Conservation (phyloP, 2,329 filamentous ascomycete genomes). For the Thyridium curvatum region DNA sequence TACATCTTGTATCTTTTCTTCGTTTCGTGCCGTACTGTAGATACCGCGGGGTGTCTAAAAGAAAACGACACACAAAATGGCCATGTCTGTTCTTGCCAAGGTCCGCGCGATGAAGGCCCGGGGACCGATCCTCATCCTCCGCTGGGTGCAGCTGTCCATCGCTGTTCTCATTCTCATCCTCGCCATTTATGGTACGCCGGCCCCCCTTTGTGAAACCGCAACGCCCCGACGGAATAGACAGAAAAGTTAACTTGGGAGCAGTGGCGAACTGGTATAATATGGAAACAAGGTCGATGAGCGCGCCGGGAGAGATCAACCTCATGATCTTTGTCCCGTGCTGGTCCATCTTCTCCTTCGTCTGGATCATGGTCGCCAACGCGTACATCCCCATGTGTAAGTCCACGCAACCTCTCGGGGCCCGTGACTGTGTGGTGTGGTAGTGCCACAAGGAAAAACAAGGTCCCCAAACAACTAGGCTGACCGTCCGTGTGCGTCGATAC, state of each 20-base stretch:
- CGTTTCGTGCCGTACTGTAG: slow-evolving; percentile 11
- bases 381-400: slow-evolving; percentile 33
- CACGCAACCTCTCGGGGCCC: not conserved
- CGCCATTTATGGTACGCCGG: not conserved
- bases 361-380: slow-evolving; percentile 44
- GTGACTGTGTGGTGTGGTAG: not conserved
- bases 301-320: slow-evolving; percentile 53
- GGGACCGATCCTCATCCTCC: no score
- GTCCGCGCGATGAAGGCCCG: no score
- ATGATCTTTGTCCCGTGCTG: slow-evolving; percentile 48
- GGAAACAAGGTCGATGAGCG: slow-evolving; percentile 37
- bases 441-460: not conserved
- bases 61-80: slow-evolving; percentile 7
- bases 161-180: not conserved
- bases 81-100: no score
- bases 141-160: no score
- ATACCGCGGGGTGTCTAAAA: no score
- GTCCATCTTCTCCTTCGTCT: slow-evolving; percentile 47
- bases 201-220: not conserved
- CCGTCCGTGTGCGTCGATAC: no score
- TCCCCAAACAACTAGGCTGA: not conserved
- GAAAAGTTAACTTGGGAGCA: slow-evolving; percentile 20
- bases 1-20: slow-evolving; percentile 7
- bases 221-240: not conserved
- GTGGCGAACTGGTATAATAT: slow-evolving; percentile 55